Evolutionary conservation across 352 stramenopile species (phyloP).

Genomic region (Globisporangium heterothallicum): DNA sequence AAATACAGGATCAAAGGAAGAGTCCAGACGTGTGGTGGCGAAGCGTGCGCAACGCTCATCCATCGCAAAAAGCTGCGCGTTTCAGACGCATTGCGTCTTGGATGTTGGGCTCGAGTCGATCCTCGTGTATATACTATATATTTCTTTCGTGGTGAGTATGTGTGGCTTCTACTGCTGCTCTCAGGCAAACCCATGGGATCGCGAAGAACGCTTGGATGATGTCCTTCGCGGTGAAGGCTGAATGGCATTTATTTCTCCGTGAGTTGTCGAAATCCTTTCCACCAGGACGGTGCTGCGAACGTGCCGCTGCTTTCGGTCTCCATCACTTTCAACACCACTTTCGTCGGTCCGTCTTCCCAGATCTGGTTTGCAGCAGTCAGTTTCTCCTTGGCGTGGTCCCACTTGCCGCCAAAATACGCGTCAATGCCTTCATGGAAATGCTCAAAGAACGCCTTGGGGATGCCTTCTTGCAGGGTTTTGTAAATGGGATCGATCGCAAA

Average conservation of each 20-base stretch:
- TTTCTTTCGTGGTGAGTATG: neutral
- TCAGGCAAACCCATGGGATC: neutral
- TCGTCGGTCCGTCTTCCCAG: constrained; percentile 76
- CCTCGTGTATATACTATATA: neutral
- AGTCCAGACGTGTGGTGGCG: no score
- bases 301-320: constrained; percentile 86
- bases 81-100: no score
- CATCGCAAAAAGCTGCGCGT: no score
- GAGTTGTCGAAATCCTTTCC: constrained; percentile 90
- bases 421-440: constrained; percentile 91
- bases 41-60: no score
- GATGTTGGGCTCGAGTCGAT: no score
- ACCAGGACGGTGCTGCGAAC: constrained; percentile 80
- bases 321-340: constrained; percentile 88
- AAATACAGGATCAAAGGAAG: no score
- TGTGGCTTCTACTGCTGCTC: neutral
- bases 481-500: constrained; percentile 76
- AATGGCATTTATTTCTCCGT: constrained; percentile 82
- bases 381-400: constrained; percentile 73
- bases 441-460: constrained; percentile 85
- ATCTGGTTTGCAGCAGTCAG: constrained; percentile 90
- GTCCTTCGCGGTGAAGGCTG: neutral
- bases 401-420: constrained; percentile 92
- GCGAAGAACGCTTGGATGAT: neutral
- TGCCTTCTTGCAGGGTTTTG: constrained; percentile 65